Conservation (phyloP, 1,139 yeast genomes). For the Geotrichum siamense region DNA sequence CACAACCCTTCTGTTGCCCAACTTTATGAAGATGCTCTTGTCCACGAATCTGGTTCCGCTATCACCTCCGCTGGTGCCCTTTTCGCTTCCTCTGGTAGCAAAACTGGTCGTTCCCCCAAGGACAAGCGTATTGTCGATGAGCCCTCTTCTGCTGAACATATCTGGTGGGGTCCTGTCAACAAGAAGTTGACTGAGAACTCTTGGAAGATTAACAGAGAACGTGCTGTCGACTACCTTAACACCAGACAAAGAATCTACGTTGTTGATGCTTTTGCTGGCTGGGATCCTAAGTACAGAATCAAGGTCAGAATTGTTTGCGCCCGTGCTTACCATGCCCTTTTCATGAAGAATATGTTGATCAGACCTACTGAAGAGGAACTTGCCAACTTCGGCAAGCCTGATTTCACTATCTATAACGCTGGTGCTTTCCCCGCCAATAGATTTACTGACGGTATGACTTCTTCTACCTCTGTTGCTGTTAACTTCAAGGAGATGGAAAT, state of each 20-base stretch:
- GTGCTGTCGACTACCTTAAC: slow-evolving; percentile 95
- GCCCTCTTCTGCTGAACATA: slow-evolving; percentile 68
- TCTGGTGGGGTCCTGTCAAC: slow-evolving; percentile 99
- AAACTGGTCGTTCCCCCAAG: slow-evolving; percentile 97
- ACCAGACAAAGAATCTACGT: slow-evolving; percentile 92
- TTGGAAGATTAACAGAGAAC: slow-evolving; percentile 92
- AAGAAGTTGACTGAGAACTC: slow-evolving; percentile 90
- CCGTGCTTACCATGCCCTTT: slow-evolving; percentile 95
- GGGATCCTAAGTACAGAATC: slow-evolving; percentile 98
- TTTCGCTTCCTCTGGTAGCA: slow-evolving; percentile 90
- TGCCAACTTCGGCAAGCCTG: slow-evolving; percentile 90
- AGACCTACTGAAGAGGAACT: slow-evolving; percentile 90
- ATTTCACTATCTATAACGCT: slow-evolving; percentile 96
- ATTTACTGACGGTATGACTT: slow-evolving; percentile 96
- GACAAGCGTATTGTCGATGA: slow-evolving; percentile 98
- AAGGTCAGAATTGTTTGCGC: slow-evolving; percentile 97
- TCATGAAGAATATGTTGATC: slow-evolving; percentile 97
- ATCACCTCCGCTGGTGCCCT: slow-evolving; percentile 92
- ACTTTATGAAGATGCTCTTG: slow-evolving; percentile 89
- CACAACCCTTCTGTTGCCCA: slow-evolving; percentile 94
- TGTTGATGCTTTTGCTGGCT: slow-evolving; percentile 95
- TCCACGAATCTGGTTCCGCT: slow-evolving; percentile 79
- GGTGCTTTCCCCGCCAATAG: slow-evolving; percentile 99
- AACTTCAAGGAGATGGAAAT: slow-evolving; percentile 97
- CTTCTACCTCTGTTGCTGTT: slow-evolving; percentile 90